Conservation (phyloP, 805 yeast genomes). For the Myxozyma mucilagina region DNA sequence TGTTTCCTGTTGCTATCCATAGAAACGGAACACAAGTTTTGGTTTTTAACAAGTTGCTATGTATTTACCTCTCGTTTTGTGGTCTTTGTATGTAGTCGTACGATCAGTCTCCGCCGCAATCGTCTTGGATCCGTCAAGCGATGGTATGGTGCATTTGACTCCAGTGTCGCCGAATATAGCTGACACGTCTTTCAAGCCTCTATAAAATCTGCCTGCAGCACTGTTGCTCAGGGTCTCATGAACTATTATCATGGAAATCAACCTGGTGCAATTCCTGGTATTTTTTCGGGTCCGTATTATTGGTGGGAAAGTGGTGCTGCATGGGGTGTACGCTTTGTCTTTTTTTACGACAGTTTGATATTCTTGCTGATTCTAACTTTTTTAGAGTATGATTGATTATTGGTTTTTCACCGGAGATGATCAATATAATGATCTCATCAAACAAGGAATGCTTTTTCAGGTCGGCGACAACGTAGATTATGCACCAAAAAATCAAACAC, state of each 20-base stretch:
- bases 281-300: slow-evolving; percentile 85
- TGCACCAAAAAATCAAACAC: slow-evolving; percentile 76
- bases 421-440: slow-evolving; percentile 58
- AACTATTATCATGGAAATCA: slow-evolving; percentile 65
- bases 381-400: slow-evolving; percentile 54
- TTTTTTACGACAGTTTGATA: not conserved
- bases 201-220: slow-evolving; percentile 52
- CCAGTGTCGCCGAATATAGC: too few species aligned
- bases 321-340: slow-evolving; percentile 42
- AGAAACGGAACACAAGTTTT: too few species aligned
- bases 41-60: too few species aligned
- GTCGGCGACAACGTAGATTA: slow-evolving; percentile 64
- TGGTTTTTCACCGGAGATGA: slow-evolving; percentile 68
- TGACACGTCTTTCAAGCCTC: not conserved
- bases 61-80: too few species aligned
- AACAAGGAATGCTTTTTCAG: slow-evolving; percentile 65
- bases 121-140: too few species aligned
- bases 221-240: slow-evolving; percentile 61
- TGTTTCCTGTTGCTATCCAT: too few species aligned
- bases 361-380: not conserved
- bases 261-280: slow-evolving; percentile 77
- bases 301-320: slow-evolving; percentile 97
- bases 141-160: too few species aligned
- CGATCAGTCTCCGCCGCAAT: too few species aligned
- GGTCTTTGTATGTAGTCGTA: too few species aligned